A percentile compares a stretch with the other conserved stretches of the same genome.
Evolutionary conservation across 257 asterid genomes (phyloP).

Genomic region (Plantago major): DNA sequence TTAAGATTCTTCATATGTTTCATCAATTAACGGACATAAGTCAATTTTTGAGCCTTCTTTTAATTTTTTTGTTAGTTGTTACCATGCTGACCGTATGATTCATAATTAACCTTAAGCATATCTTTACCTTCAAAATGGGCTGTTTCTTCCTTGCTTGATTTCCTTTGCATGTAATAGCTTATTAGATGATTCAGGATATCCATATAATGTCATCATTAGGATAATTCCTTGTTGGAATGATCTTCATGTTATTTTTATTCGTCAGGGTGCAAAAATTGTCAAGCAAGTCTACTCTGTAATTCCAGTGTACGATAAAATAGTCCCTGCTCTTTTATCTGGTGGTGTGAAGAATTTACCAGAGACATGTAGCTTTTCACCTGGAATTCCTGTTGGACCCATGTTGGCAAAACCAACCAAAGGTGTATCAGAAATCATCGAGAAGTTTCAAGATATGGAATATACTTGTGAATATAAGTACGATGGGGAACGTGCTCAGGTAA

Average conservation of each 20-base stretch:
- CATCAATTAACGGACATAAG: too few species aligned
- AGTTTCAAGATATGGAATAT: conserved; percentile 82
- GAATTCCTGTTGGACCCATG: conserved; percentile 97
- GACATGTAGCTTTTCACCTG: conserved; percentile 79
- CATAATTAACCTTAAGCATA: too few species aligned
- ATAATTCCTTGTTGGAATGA: conserved; percentile 5
- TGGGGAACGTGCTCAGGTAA: conserved; percentile 98
- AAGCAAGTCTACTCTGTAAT: conserved; percentile 88
- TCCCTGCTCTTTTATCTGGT: conserved; percentile 78
- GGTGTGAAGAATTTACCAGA: conserved; percentile 92
- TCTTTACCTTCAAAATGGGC: too few species aligned
- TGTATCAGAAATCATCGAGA: conserved; percentile 89
- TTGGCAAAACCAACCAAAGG: conserved; percentile 97
- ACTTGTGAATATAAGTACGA: conserved; percentile 98
- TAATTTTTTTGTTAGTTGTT: too few species aligned
- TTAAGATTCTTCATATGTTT: too few species aligned
- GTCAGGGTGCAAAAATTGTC: conserved; percentile 85
- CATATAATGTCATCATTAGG: conserved; percentile 8
- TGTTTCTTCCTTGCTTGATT: too few species aligned
- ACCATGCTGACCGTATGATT: too few species aligned
- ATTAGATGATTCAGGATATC: too few species aligned
- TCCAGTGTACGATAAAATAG: conserved; percentile 79
- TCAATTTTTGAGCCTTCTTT: too few species aligned
- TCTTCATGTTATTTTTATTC: conserved; percentile 19
- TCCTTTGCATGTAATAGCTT: too few species aligned